Evolutionary conservation across 1,139 yeast genomes (phyloP), one percentile per base, ranked within the genome.

Genomic region (Debaryomyces sp.): DNA sequence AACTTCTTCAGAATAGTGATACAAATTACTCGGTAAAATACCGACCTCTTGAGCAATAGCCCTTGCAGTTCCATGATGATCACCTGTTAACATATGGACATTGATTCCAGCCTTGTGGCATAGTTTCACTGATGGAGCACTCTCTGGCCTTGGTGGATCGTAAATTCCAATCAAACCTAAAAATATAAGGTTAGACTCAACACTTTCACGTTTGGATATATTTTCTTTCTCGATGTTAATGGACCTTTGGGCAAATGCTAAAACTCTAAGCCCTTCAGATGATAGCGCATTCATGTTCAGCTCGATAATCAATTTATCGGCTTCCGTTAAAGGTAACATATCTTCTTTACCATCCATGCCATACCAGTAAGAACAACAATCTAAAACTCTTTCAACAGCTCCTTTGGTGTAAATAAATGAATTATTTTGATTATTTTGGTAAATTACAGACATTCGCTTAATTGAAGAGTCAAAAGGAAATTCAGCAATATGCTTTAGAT

Each of bases 11-110:
- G 85, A 66, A 62, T 85, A 86, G 57, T 84, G 84, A 59, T 79
- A 79, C 57, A 87, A 67, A 60, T 88, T 84, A 40, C 74, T 77
- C 7, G 96, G 96, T 46, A 90, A 68, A 54, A 87, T 87, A 18
- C 96, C 96, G 41, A 89, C 96, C 66, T 88, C 92, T 62, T 83
- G 86, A 10, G 96, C 94, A 70, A 87, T 87, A 2, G 94, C 91
- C 49, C 77, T 74, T 18, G 95, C 96, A 42, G 96, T 88, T 38
- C 88, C 87, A 5, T 89, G 89, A 61, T 87, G 94, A 62, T 88
- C 95, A 56, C 96, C 95, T 21, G 95, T 88, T 46, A 88, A 80
- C 95, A 88, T 88, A 59, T 85, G 91, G 42, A 88, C 95, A 57
- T 84, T 84, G 57, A 88, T 85, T 46, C 95, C 95, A 17, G 95